Evolutionary conservation across 768 basidiomycete genomes (phyloP).

Genomic region (Infundibulicybe gibba): DNA sequence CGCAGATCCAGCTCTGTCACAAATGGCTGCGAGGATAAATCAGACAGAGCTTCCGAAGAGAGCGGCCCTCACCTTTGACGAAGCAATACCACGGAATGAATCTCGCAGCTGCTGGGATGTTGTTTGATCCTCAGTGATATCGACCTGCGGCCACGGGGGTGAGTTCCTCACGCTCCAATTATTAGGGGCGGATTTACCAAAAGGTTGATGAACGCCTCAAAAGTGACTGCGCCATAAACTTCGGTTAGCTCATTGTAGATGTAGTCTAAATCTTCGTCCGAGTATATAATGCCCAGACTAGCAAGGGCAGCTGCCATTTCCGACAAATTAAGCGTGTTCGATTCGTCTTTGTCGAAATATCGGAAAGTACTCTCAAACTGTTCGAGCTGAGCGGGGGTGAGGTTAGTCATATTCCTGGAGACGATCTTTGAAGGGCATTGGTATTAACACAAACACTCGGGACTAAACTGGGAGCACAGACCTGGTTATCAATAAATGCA

Average conservation of each 20-base stretch:
- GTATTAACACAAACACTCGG: not conserved
- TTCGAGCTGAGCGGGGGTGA: slow-evolving; percentile 93
- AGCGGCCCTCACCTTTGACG: slow-evolving; percentile 65
- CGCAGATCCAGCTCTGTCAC: slow-evolving; percentile 93
- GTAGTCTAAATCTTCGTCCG: slow-evolving; percentile 83
- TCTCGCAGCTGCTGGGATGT: slow-evolving; percentile 89
- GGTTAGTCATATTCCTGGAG: slow-evolving; percentile 88
- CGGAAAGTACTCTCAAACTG: slow-evolving; percentile 97
- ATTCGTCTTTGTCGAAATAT: slow-evolving; percentile 93
- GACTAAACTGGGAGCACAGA: slow-evolving; percentile 20
- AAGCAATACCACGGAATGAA: slow-evolving; percentile 89
- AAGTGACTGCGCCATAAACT: slow-evolving; percentile 87
- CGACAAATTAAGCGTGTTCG: slow-evolving; percentile 78
- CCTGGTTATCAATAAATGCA: slow-evolving; percentile 97
- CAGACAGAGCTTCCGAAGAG: slow-evolving; percentile 1
- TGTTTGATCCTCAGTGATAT: slow-evolving; percentile 94
- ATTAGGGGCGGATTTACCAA: slow-evolving; percentile 50
- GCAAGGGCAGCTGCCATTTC: slow-evolving; percentile 95
- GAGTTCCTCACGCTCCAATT: slow-evolving; percentile 1
- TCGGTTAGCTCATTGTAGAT: slow-evolving; percentile 78
- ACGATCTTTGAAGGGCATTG: slow-evolving; percentile 60
- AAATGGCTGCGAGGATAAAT: slow-evolving; percentile 60
- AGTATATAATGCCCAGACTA: slow-evolving; percentile 90
- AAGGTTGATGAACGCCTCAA: slow-evolving; percentile 92
- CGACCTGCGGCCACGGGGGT: slow-evolving; percentile 53